These are phyloP conservation scores for Cryptococcus maquisensis DNA, from an alignment of 1,284 basidiomycete genomes.

Conservation along the genomic window DNA sequence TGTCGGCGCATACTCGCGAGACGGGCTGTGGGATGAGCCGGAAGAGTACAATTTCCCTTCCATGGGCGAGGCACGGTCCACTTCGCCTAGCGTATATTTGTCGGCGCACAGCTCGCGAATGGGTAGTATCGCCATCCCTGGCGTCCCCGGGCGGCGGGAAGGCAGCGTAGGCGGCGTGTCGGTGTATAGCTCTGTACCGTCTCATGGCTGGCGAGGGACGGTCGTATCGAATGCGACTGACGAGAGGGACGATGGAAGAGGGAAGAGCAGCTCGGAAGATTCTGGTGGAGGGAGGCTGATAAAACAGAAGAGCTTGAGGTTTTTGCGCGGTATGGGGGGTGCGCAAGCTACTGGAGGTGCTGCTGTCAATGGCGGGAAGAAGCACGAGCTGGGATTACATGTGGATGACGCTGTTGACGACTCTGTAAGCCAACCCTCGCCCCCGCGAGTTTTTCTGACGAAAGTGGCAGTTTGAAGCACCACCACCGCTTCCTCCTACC, in stretches of 20 bases:
- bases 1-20: slow-evolving; percentile 35
- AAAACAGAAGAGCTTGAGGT: slow-evolving; percentile 28
- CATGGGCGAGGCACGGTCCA: neutral
- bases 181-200: too few relatives aligned
- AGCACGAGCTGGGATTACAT: slow-evolving; percentile 25
- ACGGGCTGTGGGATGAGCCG: slow-evolving; percentile 42
- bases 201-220: too few relatives aligned
- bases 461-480: slow-evolving; percentile 18
- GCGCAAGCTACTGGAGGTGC: too few relatives aligned
- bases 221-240: too few relatives aligned
- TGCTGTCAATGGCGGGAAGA: slow-evolving; percentile 13
- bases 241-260: too few relatives aligned
- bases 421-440: slow-evolving; percentile 13
- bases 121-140: neutral
- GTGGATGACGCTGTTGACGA: slow-evolving; percentile 17
- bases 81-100: slow-evolving; percentile 1
- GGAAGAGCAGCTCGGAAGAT: slow-evolving; percentile 6
- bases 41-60: slow-evolving; percentile 12
- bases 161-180: too few relatives aligned
- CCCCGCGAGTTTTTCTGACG: neutral
- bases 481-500: slow-evolving; percentile 24
- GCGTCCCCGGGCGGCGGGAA: neutral
- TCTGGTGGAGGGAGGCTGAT: slow-evolving; percentile 5
- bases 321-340: slow-evolving; percentile 19
- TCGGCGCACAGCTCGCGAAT: slow-evolving; percentile 3